Conservation (phyloP, 1,284 basidiomycete genomes). For the Puccinia horiana region DNA sequence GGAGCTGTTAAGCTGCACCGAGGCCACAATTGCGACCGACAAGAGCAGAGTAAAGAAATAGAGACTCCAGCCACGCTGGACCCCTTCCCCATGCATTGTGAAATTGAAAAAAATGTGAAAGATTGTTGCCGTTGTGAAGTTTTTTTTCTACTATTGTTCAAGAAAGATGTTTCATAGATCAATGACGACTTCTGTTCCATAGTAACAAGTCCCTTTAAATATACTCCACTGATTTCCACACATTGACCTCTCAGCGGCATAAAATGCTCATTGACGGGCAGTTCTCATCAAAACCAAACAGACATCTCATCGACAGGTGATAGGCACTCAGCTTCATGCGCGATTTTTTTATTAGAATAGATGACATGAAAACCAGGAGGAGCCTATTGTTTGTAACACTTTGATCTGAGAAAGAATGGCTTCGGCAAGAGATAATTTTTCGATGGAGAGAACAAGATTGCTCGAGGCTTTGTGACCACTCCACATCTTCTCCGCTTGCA, state of each 20-base stretch:
- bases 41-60: neutral
- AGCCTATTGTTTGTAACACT: neutral
- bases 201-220: neutral
- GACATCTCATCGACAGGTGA: neutral
- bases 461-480: neutral
- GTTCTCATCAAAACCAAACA: neutral
- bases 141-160: too few relatives aligned
- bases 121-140: neutral
- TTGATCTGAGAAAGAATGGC: neutral
- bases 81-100: neutral
- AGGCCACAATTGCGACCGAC: conserved; percentile 3
- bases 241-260: neutral
- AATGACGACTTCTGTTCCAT: neutral
- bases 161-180: neutral
- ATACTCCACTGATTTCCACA: neutral
- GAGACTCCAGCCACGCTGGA: neutral
- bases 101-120: neutral
- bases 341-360: neutral
- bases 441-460: neutral
- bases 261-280: neutral
- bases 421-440: neutral
- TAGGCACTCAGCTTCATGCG: neutral
- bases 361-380: neutral
- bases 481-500: neutral
- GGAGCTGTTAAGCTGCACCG: neutral